Percentiles rank a stretch among this genome's conserved stretches.
Conservation (phyloP, 2,329 filamentous ascomycete species). For the Beauveria asiatica region DNA sequence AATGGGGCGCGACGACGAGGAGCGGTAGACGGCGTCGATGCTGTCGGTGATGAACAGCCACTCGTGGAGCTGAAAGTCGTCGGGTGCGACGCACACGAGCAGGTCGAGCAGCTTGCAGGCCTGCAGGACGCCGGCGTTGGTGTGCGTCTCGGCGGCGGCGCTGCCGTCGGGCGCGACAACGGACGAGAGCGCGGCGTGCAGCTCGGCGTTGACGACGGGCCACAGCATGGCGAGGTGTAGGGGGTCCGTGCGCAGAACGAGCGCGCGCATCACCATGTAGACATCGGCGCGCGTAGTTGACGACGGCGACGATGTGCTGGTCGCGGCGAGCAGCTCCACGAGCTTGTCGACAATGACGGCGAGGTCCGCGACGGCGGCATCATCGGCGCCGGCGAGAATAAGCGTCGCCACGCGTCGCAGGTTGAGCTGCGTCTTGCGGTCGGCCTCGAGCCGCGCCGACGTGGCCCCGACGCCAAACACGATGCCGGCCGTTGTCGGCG, state of each 20-base stretch:
- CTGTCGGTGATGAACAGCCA: conserved; percentile 98
- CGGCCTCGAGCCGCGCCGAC: conserved; percentile 87
- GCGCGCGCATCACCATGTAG: conserved; percentile 76
- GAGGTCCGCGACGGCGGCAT: conserved; percentile 73
- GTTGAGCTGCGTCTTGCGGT: conserved; percentile 85
- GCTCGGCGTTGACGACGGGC: conserved; percentile 81
- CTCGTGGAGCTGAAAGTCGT: conserved; percentile 96
- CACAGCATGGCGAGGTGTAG: conserved; percentile 78
- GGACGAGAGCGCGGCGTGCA: conserved; percentile 71
- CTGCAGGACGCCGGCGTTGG: conserved; percentile 69
- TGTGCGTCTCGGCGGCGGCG: conserved; percentile 61
- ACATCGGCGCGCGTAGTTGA: conserved; percentile 82
- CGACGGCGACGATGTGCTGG: conserved; percentile 82
- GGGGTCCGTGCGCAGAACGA: conserved; percentile 70
- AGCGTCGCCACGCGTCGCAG: conserved; percentile 74
- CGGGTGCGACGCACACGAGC: conserved; percentile 76
- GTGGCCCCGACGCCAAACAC: conserved; percentile 98
- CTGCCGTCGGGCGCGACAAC: conserved; percentile 60
- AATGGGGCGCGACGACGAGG: conserved; percentile 56
- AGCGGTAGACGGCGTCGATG: conserved; percentile 87
- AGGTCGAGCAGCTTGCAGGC: conserved; percentile 90
- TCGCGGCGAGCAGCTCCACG: conserved; percentile 77
- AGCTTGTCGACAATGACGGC: conserved; percentile 69
- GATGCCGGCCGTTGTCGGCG: conserved; percentile 87
- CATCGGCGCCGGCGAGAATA: conserved; percentile 65